These are phyloP conservation scores for Endocalyx cinctus DNA, from an alignment of 2,329 filamentous ascomycete species.

Conservation along the genomic window DNA sequence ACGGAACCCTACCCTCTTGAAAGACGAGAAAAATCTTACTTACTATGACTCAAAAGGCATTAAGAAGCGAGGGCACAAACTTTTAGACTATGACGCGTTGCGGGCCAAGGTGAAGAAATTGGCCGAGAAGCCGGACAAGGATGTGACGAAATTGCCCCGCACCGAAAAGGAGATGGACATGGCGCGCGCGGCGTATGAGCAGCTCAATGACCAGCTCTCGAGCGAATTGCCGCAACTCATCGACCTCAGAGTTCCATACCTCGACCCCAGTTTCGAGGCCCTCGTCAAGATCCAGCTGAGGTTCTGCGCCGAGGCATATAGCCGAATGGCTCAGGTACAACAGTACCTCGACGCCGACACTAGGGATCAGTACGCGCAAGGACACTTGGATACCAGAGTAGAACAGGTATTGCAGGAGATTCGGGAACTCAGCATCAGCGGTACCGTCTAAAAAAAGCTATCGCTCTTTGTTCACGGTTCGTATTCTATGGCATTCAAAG, in stretches of 20 bases:
- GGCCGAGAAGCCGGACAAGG: constrained; percentile 97
- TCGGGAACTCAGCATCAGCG: constrained; percentile 87
- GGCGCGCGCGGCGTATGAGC: constrained; percentile 88
- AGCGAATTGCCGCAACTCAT: constrained; percentile 92
- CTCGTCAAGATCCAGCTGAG: constrained; percentile 97
- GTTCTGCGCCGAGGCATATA: constrained; percentile 97
- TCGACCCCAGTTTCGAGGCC: constrained; percentile 95
- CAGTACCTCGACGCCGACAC: constrained; percentile 96
- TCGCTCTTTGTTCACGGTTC: no score
- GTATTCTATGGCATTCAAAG: no score
- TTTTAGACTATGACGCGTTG: constrained; percentile 95
- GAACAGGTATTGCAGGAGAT: constrained; percentile 98
- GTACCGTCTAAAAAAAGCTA: constrained; percentile 50
- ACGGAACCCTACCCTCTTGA: constrained; percentile 31
- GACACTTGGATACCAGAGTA: constrained; percentile 84
- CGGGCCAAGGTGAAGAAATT: constrained; percentile 95
- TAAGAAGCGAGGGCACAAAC: constrained; percentile 97
- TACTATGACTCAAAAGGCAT: constrained; percentile 71
- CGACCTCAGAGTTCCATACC: constrained; percentile 91
- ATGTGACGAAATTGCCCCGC: constrained; percentile 90
- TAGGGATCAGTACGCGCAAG: constrained; percentile 90
- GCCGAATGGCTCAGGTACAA: constrained; percentile 97
- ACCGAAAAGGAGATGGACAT: constrained; percentile 96
- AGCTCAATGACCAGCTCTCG: constrained; percentile 93
- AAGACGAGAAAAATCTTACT: no score